A percentile compares a stretch with the other conserved stretches of the same genome.
Conservation (phyloP, 176 grass and related monocot species). For the Themeda triandra region DNA sequence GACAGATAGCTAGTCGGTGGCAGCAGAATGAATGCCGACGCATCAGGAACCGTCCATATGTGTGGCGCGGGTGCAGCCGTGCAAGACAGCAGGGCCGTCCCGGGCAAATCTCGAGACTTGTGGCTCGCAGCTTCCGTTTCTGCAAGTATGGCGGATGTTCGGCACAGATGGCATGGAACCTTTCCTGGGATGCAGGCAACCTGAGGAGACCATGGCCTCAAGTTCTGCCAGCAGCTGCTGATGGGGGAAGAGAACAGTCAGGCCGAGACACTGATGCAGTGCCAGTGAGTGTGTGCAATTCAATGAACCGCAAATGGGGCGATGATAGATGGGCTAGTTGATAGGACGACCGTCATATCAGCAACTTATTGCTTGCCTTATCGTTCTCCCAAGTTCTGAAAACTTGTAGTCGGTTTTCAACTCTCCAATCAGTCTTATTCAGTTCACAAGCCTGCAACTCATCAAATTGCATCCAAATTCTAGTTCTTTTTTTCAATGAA, state of each 20-base stretch:
- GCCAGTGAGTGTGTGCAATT: background rate
- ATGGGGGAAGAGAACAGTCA: conserved; percentile 3
- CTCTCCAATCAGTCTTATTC: background rate
- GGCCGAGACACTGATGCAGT: background rate
- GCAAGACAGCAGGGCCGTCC: background rate
- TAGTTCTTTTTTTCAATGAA: background rate
- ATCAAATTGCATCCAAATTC: background rate
- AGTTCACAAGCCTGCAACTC: background rate
- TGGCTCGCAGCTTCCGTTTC: conserved; percentile 4
- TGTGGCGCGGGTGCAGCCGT: conserved; percentile 3
- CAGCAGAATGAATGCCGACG: conserved; percentile 10
- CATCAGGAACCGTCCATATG: background rate
- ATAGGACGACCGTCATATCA: conserved; percentile 1
- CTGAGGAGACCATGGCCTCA: background rate
- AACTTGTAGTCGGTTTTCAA: background rate
- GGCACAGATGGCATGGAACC: conserved; percentile 14
- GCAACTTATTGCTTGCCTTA: background rate
- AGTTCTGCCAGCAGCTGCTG: background rate
- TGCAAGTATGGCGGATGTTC: background rate
- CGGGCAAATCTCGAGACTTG: conserved; percentile 1
- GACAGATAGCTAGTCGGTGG: background rate
- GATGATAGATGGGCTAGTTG: background rate
- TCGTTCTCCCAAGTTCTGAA: background rate
- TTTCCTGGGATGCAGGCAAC: conserved; percentile 36
- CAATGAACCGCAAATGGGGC: background rate